phyloP scores from a whole-genome alignment of 1,284 basidiomycete genomes.

The Ceratobasidium sp. region DNA sequence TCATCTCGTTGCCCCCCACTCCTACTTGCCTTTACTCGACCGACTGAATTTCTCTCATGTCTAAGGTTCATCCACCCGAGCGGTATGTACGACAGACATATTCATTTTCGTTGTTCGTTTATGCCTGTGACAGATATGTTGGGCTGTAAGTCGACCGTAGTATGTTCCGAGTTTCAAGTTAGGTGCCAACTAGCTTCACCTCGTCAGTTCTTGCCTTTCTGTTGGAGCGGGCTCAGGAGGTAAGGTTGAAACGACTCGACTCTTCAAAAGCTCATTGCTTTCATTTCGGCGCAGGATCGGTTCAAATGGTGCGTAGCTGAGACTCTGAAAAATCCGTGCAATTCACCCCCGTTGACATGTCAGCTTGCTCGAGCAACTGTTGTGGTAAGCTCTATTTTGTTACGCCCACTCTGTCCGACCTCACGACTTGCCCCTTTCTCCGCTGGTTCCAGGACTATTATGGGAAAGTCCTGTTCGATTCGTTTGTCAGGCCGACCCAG shows the following conservation, averaged over 20 bases:
- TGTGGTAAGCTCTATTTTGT: slow-evolving; percentile 16
- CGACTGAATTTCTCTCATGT: neutral
- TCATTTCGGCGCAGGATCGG: slow-evolving; percentile 13
- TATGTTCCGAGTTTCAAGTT: neutral
- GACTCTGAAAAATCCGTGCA: neutral
- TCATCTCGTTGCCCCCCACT: neutral
- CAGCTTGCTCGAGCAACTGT: slow-evolving; percentile 34
- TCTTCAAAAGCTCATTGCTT: neutral
- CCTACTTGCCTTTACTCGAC: neutral
- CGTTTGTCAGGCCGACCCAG: slow-evolving; percentile 31
- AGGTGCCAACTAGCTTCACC: neutral
- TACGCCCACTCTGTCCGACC: neutral
- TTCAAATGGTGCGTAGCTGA: slow-evolving; percentile 19
- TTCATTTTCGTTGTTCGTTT: neutral
- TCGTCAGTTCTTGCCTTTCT: slow-evolving; percentile 21
- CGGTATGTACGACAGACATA: neutral
- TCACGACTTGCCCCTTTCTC: neutral
- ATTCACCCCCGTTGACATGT: neutral
- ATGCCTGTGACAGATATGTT: slow-evolving; percentile 18
- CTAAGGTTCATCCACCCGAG: slow-evolving; percentile 6
- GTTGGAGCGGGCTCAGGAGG: slow-evolving; percentile 36
- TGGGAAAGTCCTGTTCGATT: slow-evolving; percentile 17
- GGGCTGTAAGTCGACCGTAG: slow-evolving; percentile 9
- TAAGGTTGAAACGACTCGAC: neutral
- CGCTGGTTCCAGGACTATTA: slow-evolving; percentile 18